Evolutionary conservation across 768 basidiomycete species (phyloP), one percentile per base, ranked within the genome.

Genomic region (Bullera alba): DNA sequence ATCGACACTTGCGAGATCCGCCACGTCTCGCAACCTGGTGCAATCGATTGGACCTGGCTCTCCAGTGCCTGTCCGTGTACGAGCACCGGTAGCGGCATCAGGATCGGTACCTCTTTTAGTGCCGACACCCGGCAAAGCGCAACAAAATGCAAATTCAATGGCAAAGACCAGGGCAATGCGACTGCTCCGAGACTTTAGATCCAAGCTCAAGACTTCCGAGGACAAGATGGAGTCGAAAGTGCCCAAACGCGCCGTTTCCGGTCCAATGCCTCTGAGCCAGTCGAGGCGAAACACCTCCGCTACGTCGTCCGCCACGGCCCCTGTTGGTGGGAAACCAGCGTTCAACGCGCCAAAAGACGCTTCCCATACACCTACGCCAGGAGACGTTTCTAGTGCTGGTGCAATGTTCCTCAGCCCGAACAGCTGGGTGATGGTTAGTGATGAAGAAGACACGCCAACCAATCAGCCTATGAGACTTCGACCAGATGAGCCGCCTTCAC

Each of bases 131-230:
- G n/a, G n/a, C n/a, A n/a, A n/a, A n/a, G n/a, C n/a, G n/a, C n/a
- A n/a, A n/a, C n/a, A n/a, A n/a, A n/a, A n/a, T n/a, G 17, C 42
- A 15, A 45, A 49, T 22, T 27, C 42, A 1, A 50, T 45, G 12
- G 51, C 59, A 0, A 69, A 69, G 49, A 54, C 52, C 8, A 57
- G 54, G 44, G 64, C 58, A 2, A 56, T 60, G 41, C 60, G 56
- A 30, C 28, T 69, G 32, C 22, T 69, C 16, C 59, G 58, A 12
- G 67, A 65, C 35, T 48, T 69, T 3, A 56, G 61, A 51, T 56
- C 61, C 17, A 54, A 58, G 29, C 48, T 69, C 41, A 65, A 63
- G 38, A 61, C 63, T 12, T 63, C 63, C 16, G 67, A 69, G 36
- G 59, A 63, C 36, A 63, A 65, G 48, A 43, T 69, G 2, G 63